Evolutionary conservation across 2,329 filamentous ascomycete species (phyloP).

Genomic region (Chrysosporium queenslandicum): DNA sequence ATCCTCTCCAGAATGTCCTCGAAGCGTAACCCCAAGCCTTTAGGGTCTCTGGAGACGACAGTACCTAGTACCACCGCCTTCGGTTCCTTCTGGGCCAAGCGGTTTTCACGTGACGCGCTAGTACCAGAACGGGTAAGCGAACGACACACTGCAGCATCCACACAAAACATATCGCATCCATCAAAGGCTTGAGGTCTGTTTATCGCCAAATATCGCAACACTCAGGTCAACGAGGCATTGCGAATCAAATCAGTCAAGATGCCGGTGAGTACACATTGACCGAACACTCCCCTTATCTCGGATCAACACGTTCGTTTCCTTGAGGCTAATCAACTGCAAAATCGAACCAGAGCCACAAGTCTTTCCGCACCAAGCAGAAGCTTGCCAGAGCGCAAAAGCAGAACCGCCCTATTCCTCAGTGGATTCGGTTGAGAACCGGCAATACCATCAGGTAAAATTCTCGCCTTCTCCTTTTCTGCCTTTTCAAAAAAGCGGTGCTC

Average conservation of each 20-base stretch:
- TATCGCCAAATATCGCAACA: conserved; percentile 12
- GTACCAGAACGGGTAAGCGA: conserved; percentile 19
- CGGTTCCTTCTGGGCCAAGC: not conserved
- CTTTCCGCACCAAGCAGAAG: conserved; percentile 99
- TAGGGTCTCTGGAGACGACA: too few relatives aligned
- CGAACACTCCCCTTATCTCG: not conserved
- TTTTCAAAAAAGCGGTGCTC: conserved; percentile 7
- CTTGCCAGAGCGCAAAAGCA: conserved; percentile 99
- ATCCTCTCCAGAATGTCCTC: too few relatives aligned
- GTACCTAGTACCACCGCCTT: too few relatives aligned
- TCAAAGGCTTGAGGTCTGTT: conserved; percentile 23
- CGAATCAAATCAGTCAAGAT: conserved; percentile 40
- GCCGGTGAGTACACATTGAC: conserved; percentile 40
- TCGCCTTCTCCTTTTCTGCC: conserved; percentile 1
- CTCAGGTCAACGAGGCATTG: conserved; percentile 18
- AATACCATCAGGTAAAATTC: conserved; percentile 98
- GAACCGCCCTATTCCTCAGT: conserved; percentile 99
- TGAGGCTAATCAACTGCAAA: conserved; percentile 4
- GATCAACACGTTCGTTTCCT: too few relatives aligned
- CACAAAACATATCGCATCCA: conserved; percentile 30
- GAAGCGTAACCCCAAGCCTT: too few relatives aligned
- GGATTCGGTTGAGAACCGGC: conserved; percentile 95
- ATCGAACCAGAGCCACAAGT: conserved; percentile 79
- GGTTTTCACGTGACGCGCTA: not conserved
- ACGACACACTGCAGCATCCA: conserved; percentile 24